Evolutionary conservation across 331 rosid genomes (phyloP), one percentile per base, ranked within the genome.

Genomic region (Quercus phellos): DNA sequence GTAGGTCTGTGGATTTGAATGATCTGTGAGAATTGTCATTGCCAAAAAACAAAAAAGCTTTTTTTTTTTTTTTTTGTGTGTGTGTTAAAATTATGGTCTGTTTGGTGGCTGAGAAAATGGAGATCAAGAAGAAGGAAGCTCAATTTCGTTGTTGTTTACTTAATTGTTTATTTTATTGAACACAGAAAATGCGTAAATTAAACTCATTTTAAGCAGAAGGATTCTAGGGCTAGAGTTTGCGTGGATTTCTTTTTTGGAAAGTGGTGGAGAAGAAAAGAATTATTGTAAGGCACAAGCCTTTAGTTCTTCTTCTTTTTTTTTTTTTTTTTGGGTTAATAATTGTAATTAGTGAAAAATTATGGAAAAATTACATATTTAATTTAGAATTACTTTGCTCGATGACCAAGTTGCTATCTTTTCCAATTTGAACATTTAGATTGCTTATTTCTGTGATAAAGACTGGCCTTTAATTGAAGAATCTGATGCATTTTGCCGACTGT

Each of bases 21-120:
- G 46, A 58, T 58, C 27, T 21, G 72, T 38, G 22, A 21, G 38
- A 79, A 69, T 76, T 79, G 32, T 77, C 55, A 85, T 85, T 84
- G 87, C 46, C 46, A 72, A 34, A 13, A 14, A 14, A 51, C 17
- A 16, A 18, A 21, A 78, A 43, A 6, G 9, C 30, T 22, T 32
- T 17, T 24, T 66, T 70, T 70, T 50, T 5, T 5, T 4, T 8
- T 19, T 10, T 77, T 4, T 8, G 32, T 51, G 63, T 38, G 2
- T 35, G 12, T 38, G 3, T 38, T 38, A 38, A 34, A 34, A 27
- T 66, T 32, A 18, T 66, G 16, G 24, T 27, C 35, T 56, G 74
- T 51, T 18, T 12, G 74, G 68, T 32, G 55, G 38, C 58, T 61
- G 69, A 42, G 78, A 64, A 46, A 73, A 26, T 19, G 53, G 53